A percentile compares a stretch with the other conserved stretches of the same genome.
These are phyloP conservation scores for Podaxis sp. DNA, from an alignment of 768 basidiomycete genomes.

Conservation along the genomic window DNA sequence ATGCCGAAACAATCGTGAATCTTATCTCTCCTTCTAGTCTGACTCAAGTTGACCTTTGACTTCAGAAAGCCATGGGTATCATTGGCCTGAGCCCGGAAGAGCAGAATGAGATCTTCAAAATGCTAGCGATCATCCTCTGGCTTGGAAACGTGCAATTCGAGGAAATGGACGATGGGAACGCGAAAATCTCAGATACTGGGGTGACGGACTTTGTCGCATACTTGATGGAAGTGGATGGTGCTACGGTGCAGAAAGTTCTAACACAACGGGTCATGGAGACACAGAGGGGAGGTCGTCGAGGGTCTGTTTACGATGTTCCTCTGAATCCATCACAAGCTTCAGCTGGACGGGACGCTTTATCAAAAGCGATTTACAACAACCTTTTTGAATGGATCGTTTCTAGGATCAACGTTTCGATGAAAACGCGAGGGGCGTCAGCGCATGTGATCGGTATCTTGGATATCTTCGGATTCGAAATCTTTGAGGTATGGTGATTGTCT, in stretches of 20 bases:
- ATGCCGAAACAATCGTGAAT: slow-evolving; percentile 82
- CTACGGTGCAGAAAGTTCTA: slow-evolving; percentile 82
- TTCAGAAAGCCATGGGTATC: slow-evolving; percentile 87
- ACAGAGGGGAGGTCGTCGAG: slow-evolving; percentile 85
- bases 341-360: slow-evolving; percentile 86
- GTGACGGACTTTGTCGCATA: slow-evolving; percentile 97
- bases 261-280: slow-evolving; percentile 90
- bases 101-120: slow-evolving; percentile 90
- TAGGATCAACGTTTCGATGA: slow-evolving; percentile 95
- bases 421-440: slow-evolving; percentile 67
- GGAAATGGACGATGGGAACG: slow-evolving; percentile 89
- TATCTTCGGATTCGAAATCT: slow-evolving; percentile 99
- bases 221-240: slow-evolving; percentile 84
- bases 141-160: slow-evolving; percentile 92
- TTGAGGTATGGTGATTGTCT: slow-evolving; percentile 57
- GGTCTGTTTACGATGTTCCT: slow-evolving; percentile 97
- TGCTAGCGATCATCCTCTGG: slow-evolving; percentile 92
- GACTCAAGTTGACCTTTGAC: slow-evolving; percentile 9
- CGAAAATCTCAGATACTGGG: slow-evolving; percentile 72
- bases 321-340: slow-evolving; percentile 89
- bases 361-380: slow-evolving; percentile 98
- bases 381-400: slow-evolving; percentile 99
- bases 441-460: slow-evolving; percentile 96
- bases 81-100: slow-evolving; percentile 87
- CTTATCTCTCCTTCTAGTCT: background rate